Evolutionary conservation across 2,329 filamentous ascomycete species (phyloP), one percentile per base, ranked within the genome.

Genomic region (Ceratocystiopsis minuta): DNA sequence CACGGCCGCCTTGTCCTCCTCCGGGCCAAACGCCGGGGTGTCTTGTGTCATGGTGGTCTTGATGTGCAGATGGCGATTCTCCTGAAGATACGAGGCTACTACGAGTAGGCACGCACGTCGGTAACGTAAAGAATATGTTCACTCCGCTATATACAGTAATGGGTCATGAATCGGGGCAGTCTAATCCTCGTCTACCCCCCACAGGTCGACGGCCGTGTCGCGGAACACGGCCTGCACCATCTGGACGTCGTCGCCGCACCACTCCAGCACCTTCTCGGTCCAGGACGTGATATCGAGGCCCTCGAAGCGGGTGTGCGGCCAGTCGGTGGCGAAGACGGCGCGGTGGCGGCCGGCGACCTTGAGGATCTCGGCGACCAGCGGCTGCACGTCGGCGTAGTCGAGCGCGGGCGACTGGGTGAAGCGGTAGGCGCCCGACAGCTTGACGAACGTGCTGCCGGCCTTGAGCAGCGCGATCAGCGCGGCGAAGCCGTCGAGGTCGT

Each of bases 221-320:
- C 40, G 34, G 28, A 41, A 41, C 3, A 41, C 35, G 24, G 40
- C 40, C 6, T 41, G 17, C 12, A 41, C n/a, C 35, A 41, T 16
- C 9, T 28, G 5, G n/a, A n/a, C n/a, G 24, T 33, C 40, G 1
- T 60, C 56, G 2, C 57, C 61, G 48, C 69, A 73, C 63, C 70
- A 69, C 14, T 65, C 58, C 42, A 77, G 52, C 39, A 71, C 68
- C 41, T 55, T 60, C 44, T 72, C 61, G 24, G 73, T 61, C 52
- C 70, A 77, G 0, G 66, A 66, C 38, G 53, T 58, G 17, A 75
- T 68, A 50, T 78, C 66, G 2, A 74, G 48, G 2, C 65, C 66
- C 17, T 74, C 67, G 45, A 70, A 77, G 13, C 73, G 60, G 3
- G 75, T 78, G 53, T 78, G 72, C 16, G 74, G 74, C 74, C 73